Evolutionary conservation across 805 yeast genomes (phyloP).

Genomic region (Candida vaughaniae): DNA sequence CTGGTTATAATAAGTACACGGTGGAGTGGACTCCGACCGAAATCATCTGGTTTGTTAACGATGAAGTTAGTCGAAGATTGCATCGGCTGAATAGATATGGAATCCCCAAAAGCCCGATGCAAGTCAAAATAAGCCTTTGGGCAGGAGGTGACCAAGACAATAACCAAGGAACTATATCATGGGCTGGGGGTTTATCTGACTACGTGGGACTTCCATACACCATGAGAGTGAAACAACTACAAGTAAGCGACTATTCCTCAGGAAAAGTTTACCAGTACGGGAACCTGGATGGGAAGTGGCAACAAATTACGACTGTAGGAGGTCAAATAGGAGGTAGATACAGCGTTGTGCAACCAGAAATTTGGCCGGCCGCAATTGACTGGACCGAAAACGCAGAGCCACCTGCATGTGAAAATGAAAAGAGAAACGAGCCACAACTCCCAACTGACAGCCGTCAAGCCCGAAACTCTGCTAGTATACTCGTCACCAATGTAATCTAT

Average conservation of each 20-base stretch:
- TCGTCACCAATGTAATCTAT: too few relatives aligned
- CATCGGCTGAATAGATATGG: constrained; percentile 22
- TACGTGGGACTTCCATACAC: constrained; percentile 29
- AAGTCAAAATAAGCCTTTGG: constrained; percentile 37
- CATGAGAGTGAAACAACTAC: constrained; percentile 26
- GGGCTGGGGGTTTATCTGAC: constrained; percentile 42
- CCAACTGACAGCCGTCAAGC: too few relatives aligned
- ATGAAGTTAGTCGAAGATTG: constrained; percentile 23
- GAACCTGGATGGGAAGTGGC: constrained; percentile 10
- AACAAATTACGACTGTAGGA: constrained; percentile 1
- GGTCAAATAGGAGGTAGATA: constrained; percentile 12
- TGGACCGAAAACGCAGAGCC: neutral
- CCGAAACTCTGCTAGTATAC: too few relatives aligned
- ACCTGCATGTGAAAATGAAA: neutral
- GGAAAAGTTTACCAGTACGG: constrained; percentile 32
- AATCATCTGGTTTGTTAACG: constrained; percentile 32
- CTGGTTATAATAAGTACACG: constrained; percentile 26
- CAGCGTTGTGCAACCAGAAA: constrained; percentile 1
- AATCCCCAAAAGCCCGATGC: constrained; percentile 38
- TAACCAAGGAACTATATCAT: constrained; percentile 33
- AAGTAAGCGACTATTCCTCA: constrained; percentile 26
- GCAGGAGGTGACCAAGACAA: constrained; percentile 40
- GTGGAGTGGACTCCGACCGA: constrained; percentile 36
- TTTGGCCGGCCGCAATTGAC: too few relatives aligned
- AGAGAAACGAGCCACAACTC: neutral